phyloP scores from a whole-genome alignment of 805 yeast species.

The Barnettozyma pratensis region DNA sequence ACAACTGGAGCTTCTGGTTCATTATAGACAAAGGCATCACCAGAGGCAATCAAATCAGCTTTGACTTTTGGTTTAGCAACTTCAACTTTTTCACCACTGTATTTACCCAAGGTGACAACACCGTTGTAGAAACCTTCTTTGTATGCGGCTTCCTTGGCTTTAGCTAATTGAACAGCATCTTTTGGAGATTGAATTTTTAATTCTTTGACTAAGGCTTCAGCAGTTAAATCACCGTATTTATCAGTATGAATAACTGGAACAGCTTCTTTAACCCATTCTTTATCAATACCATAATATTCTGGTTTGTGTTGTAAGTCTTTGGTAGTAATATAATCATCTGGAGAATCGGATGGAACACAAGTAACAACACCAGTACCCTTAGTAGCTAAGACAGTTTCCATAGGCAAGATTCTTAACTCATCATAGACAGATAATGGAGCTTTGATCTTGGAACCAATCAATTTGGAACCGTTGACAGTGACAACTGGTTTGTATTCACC shows the following conservation, averaged over 20 bases:
- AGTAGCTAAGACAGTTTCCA: conserved; percentile 92
- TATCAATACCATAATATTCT: conserved; percentile 79
- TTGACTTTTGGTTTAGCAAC: conserved; percentile 83
- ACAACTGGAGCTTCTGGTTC: conserved; percentile 91
- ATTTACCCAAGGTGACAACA: conserved; percentile 70
- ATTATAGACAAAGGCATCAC: conserved; percentile 82
- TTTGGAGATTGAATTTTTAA: conserved; percentile 93
- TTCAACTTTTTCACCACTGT: conserved; percentile 87
- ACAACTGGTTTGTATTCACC: conserved; percentile 65
- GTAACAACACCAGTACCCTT: conserved; percentile 99
- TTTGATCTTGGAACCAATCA: conserved; percentile 80
- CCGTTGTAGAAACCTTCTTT: conserved; percentile 97
- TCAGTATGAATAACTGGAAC: conserved; percentile 74
- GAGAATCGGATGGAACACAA: conserved; percentile 98
- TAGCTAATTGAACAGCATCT: conserved; percentile 78
- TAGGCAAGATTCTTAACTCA: conserved; percentile 81
- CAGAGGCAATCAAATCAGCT: conserved; percentile 70
- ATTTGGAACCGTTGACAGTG: conserved; percentile 59
- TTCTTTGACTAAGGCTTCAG: conserved; percentile 77
- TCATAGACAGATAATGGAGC: conserved; percentile 77
- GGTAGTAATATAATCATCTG: conserved; percentile 90
- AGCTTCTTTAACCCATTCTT: conserved; percentile 81
- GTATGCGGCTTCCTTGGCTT: conserved; percentile 92
- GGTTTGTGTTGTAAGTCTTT: conserved; percentile 83
- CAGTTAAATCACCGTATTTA: conserved; percentile 84